Percentiles rank a stretch among this genome's conserved stretches.
Conservation (phyloP, 352 stramenopile species). For the Pythium phragmitis region DNA sequence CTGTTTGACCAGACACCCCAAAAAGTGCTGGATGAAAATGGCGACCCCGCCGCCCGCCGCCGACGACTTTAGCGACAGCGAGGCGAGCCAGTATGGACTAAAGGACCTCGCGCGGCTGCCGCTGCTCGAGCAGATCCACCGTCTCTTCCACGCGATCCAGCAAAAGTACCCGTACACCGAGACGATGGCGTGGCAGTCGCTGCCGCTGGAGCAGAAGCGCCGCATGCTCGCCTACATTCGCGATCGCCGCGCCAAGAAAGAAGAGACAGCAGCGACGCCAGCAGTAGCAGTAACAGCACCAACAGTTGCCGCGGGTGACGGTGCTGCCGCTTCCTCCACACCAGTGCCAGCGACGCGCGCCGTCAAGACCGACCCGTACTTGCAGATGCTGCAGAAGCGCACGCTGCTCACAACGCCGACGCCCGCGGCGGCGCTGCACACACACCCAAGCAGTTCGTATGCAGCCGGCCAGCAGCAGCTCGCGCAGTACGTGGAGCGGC, state of each 20-base stretch:
- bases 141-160: constrained; percentile 83
- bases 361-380: constrained; percentile 64
- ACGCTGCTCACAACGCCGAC: constrained; percentile 36
- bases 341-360: constrained; percentile 5
- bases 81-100: constrained; percentile 71
- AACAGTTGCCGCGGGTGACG: constrained; percentile 5
- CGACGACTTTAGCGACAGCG: constrained; percentile 24
- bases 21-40: constrained; percentile 18
- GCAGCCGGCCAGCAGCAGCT: constrained; percentile 38
- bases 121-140: constrained; percentile 83
- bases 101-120: constrained; percentile 60
- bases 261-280: constrained; percentile 18
- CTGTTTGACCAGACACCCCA: background rate
- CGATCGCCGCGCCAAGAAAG: constrained; percentile 41
- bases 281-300: constrained; percentile 3
- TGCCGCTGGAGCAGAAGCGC: constrained; percentile 78
- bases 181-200: constrained; percentile 71
- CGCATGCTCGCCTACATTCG: constrained; percentile 84
- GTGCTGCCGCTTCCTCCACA: background rate
- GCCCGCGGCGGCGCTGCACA: background rate
- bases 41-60: background rate
- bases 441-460: constrained; percentile 67
- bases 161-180: constrained; percentile 82
- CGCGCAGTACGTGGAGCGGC: constrained; percentile 46
- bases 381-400: constrained; percentile 79